Base-by-base conservation (phyloP, 2,329 filamentous ascomycete species). In the Apiospora koreana region DNA sequence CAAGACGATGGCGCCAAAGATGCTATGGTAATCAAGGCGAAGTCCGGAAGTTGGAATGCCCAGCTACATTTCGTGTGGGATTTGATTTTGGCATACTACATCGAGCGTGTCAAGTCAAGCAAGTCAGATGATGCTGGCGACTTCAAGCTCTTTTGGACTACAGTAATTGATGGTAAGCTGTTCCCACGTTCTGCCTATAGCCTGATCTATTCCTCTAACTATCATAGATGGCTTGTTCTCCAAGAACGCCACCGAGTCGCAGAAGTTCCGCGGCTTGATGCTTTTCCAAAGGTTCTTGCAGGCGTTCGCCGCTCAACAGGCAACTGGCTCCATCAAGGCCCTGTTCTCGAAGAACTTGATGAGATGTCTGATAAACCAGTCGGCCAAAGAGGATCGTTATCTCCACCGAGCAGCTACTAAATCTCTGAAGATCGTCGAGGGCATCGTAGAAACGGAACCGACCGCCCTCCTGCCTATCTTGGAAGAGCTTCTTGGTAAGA, bases 251-350 rank as follows among this genome's bases (percentile, higher is more conserved):
- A 97, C 94, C 1, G 91, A 95, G 58, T 94, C 95, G 75, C 92
- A 97, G 69, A 98, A 98, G 81, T 94, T 94, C 77, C 94, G 94
- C 80, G 96, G 96, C 0, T 95, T 98, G 81, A 90, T 95, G 76
- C 88, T 98, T 2, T 94, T 98, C 76, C 90, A 92, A 75, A 93
- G 92, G 77, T 89, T 94, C 75, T 82, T 98, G 4, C 83, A 86
- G 62, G 83, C 83, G 3, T 80, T 87, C 10, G 83, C 75, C 28
- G 68, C 85, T 42, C 84, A 76, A 78, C 88, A 70, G 41, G 46
- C 80, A 73, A 80, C 72, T 73, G 84, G 78, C 70, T 87, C 86
- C 75, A 88, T 83, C 68, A 86, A 80, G 73, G 85, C 81, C 10
- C 84, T 97, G 0, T 97, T 98, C 79, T 94, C 93, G 76, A 90